A percentile compares a stretch with the other conserved stretches of the same genome.
phyloP scores from a whole-genome alignment of 1,139 yeast genomes.

The Saccharomycopsis crataegensis region DNA sequence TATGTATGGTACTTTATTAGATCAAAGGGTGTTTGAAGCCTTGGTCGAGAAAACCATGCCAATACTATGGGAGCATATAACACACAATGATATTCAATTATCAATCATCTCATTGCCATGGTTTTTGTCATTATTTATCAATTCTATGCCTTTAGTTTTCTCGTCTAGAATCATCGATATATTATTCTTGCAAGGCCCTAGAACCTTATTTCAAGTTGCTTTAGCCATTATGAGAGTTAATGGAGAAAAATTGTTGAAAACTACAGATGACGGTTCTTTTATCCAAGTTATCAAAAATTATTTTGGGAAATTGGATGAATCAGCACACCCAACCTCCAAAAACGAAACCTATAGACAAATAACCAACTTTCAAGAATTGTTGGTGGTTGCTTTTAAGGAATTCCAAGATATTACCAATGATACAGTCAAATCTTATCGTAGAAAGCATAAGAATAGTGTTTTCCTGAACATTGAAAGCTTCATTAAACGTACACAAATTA shows the following conservation, averaged over 20 bases:
- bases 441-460: slow-evolving; percentile 67
- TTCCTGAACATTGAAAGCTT: slow-evolving; percentile 81
- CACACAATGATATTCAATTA: slow-evolving; percentile 77
- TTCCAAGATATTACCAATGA: slow-evolving; percentile 75
- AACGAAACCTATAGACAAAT: slow-evolving; percentile 58
- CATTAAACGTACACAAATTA: slow-evolving; percentile 83
- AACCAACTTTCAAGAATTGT: slow-evolving; percentile 81
- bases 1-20: slow-evolving; percentile 94
- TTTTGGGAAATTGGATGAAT: slow-evolving; percentile 69
- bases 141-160: slow-evolving; percentile 89
- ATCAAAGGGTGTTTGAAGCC: slow-evolving; percentile 89
- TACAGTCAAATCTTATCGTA: slow-evolving; percentile 59
- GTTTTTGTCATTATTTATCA: slow-evolving; percentile 85
- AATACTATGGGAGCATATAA: slow-evolving; percentile 74
- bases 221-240: slow-evolving; percentile 79
- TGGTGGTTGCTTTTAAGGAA: slow-evolving; percentile 90
- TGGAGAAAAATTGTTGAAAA: slow-evolving; percentile 71
- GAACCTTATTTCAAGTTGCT: slow-evolving; percentile 86
- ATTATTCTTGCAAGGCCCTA: slow-evolving; percentile 85
- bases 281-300: slow-evolving; percentile 78
- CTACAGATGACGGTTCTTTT: slow-evolving; percentile 90
- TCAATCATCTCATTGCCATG: slow-evolving; percentile 94
- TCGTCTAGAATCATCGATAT: slow-evolving; percentile 91
- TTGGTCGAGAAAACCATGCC: slow-evolving; percentile 90
- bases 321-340: slow-evolving; percentile 69